phyloP scores from a whole-genome alignment of 1,284 basidiomycete species.

The Coniferiporia sulphurascens region DNA sequence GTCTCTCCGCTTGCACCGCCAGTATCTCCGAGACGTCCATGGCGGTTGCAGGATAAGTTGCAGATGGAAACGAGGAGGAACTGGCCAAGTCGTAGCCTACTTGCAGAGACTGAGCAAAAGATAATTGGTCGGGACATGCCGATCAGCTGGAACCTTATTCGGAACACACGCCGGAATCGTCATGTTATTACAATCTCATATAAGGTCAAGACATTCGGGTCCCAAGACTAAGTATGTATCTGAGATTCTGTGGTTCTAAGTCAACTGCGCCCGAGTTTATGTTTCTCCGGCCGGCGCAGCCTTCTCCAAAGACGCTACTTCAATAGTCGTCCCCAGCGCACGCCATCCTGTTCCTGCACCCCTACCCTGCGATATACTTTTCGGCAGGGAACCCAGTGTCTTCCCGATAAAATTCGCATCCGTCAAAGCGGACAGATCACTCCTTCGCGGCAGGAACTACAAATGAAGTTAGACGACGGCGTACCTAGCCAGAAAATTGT shows the following conservation, averaged over 20 bases:
- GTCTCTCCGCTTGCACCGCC: constrained; percentile 61
- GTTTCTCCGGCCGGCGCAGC: background rate
- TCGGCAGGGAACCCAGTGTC: constrained; percentile 62
- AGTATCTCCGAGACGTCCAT: constrained; percentile 83
- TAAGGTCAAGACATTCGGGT: background rate
- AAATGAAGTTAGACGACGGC: background rate
- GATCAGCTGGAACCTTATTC: background rate
- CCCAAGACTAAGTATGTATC: background rate
- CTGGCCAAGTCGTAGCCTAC: background rate
- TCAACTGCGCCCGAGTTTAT: background rate
- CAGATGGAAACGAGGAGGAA: background rate
- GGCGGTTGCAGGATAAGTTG: background rate
- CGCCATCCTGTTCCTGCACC: constrained; percentile 77
- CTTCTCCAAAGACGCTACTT: constrained; percentile 29
- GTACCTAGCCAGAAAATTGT: background rate
- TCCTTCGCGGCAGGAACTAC: constrained; percentile 71
- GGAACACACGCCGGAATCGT: background rate
- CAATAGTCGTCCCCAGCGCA: constrained; percentile 53
- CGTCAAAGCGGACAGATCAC: constrained; percentile 87
- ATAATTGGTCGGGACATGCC: background rate
- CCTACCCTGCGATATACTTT: constrained; percentile 49
- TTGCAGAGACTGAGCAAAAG: background rate
- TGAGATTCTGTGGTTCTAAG: too few species aligned
- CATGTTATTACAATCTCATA: background rate
- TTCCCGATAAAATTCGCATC: constrained; percentile 85